phyloP scores from a whole-genome alignment of 495 filamentous ascomycete species.

The Barbatosphaeria neglecta region DNA sequence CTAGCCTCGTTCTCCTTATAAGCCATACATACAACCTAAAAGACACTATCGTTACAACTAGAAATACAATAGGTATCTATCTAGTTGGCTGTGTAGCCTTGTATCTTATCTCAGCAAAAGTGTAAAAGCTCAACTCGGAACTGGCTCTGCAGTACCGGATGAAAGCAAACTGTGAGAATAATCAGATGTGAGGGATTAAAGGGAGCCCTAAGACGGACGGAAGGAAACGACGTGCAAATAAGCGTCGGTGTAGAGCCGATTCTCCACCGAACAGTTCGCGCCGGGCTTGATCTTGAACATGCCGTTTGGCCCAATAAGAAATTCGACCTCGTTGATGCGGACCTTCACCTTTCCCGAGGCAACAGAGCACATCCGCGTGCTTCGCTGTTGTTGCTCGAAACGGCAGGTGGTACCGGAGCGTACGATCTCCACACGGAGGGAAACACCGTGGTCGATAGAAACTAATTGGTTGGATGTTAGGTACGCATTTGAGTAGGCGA shows the following conservation, averaged over 20 bases:
- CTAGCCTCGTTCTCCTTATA: too few species aligned
- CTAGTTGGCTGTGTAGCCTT: too few species aligned
- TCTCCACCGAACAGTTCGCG: constrained; percentile 11
- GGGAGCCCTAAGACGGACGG: too few species aligned
- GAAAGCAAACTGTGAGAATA: too few species aligned
- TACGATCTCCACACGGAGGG: constrained; percentile 22
- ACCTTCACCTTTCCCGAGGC: constrained; percentile 22
- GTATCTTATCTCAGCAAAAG: too few species aligned
- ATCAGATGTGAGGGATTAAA: too few species aligned
- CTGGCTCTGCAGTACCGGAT: too few species aligned
- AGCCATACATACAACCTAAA: too few species aligned
- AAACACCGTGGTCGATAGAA: constrained; percentile 16
- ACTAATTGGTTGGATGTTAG: constrained; percentile 15
- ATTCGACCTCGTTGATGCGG: constrained; percentile 16
- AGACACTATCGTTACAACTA: too few species aligned
- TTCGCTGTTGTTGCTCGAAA: constrained; percentile 8
- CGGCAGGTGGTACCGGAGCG: constrained; percentile 10
- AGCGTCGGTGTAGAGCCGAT: constrained; percentile 23
- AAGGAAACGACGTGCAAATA: constrained; percentile 21
- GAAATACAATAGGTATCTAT: too few species aligned
- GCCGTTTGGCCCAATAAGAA: constrained; percentile 24
- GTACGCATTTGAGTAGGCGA: constrained; percentile 30
- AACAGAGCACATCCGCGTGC: constrained; percentile 20
- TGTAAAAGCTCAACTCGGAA: too few species aligned
- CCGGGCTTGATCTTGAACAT: constrained; percentile 19